Evolutionary conservation across 352 stramenopile genomes (phyloP).

Genomic region (Phytophthora podocarpi): DNA sequence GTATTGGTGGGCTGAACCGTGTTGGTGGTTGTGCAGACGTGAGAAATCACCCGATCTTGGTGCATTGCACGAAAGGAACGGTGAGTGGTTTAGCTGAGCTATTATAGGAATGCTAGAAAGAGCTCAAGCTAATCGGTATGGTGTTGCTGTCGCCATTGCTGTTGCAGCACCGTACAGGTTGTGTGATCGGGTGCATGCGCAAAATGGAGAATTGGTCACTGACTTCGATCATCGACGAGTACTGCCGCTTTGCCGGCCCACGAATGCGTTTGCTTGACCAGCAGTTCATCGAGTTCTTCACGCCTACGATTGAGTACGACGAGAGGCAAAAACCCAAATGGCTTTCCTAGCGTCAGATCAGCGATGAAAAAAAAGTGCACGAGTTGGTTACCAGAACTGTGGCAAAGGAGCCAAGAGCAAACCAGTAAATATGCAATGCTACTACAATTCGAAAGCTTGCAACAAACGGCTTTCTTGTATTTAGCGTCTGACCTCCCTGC

Average conservation of each 20-base stretch:
- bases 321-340: conserved; percentile 78
- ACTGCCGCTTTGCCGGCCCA: conserved; percentile 83
- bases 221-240: conserved; percentile 89
- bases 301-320: conserved; percentile 77
- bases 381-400: neutral
- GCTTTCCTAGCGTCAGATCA: conserved; percentile 40
- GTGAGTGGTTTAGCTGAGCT: conserved; percentile 29
- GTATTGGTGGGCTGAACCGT: neutral
- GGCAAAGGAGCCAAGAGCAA: neutral
- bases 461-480: conserved; percentile 37
- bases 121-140: neutral
- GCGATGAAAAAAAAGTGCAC: too few species aligned
- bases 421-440: conserved; percentile 10
- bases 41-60: conserved; percentile 87
- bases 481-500: conserved; percentile 31
- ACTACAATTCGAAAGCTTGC: conserved; percentile 18
- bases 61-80: conserved; percentile 90
- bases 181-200: conserved; percentile 85
- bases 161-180: conserved; percentile 77
- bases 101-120: neutral
- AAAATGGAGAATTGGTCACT: conserved; percentile 90
- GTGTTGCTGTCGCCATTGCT: neutral
- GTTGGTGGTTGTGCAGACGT: conserved; percentile 47
- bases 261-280: conserved; percentile 88
- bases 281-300: conserved; percentile 92